These are phyloP conservation scores for Panaeolus cyanescens DNA, from an alignment of 768 basidiomycete species.

Conservation along the genomic window DNA sequence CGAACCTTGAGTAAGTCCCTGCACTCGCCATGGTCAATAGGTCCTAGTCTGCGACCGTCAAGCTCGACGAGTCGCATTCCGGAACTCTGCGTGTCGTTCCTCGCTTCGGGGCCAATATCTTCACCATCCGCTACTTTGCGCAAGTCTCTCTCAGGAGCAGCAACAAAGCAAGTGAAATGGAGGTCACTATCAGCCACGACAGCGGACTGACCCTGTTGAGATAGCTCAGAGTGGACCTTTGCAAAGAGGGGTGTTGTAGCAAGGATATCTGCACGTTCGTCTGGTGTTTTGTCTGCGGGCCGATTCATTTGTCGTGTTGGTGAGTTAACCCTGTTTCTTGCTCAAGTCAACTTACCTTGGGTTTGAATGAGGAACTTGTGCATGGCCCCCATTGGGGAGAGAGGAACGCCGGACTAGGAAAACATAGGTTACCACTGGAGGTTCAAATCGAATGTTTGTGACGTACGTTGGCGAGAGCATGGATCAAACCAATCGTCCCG, in stretches of 20 bases:
- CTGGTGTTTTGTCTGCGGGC: conserved; percentile 60
- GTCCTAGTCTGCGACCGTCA: conserved; percentile 77
- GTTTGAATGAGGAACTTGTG: conserved; percentile 67
- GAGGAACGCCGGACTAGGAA: conserved; percentile 54
- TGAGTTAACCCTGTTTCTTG: neutral
- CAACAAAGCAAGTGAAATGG: conserved; percentile 89
- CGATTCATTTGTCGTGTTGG: neutral
- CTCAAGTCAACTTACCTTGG: conserved; percentile 41
- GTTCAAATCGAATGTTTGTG: neutral
- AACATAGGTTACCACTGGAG: neutral
- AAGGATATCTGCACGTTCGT: conserved; percentile 74
- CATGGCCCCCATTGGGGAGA: conserved; percentile 59
- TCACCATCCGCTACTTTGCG: conserved; percentile 28
- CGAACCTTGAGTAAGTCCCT: conserved; percentile 57
- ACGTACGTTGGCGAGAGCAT: conserved; percentile 79
- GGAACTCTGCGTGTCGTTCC: conserved; percentile 19
- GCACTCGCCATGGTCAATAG: conserved; percentile 77
- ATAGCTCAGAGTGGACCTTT: conserved; percentile 73
- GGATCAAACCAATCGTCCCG: conserved; percentile 85
- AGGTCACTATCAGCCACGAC: conserved; percentile 68
- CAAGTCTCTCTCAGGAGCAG: conserved; percentile 50
- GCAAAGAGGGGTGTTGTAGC: conserved; percentile 78
- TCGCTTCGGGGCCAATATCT: conserved; percentile 13
- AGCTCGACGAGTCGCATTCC: conserved; percentile 73
- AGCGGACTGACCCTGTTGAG: conserved; percentile 67